Evolutionary conservation across 139 green algal genomes (phyloP), one percentile per base, ranked within the genome.

Genomic region (Pedinophyceae sp.): DNA sequence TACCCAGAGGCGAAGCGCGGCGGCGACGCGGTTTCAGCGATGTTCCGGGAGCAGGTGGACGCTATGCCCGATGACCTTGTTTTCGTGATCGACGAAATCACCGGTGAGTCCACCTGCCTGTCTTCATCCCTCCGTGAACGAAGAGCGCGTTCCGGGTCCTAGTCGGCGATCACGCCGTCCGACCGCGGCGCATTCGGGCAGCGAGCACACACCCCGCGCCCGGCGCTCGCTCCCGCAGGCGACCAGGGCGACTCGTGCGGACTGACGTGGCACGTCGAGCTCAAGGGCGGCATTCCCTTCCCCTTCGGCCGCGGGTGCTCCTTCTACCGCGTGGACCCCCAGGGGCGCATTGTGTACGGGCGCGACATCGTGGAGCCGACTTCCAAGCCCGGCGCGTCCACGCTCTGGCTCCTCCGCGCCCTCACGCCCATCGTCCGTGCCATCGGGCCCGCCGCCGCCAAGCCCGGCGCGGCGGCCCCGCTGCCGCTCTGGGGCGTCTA

Each of bases 11-110:
- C 47, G 15, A 13, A 22, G 24, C 10, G 7, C 10, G 47, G 47
- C 24, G 25, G 10, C 10, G 24, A 29, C 10, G 47, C 24, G 47
- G 10, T 52, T 10, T n/a, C n/a, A n/a, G 10, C 10, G 10, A 27
- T 18, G 47, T 52, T 34, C 47, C 47, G 10, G 47, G 47, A 15
- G 10, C 10, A 52, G 25, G 7, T 52, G 10, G 15, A 34, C 47
- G 47, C 47, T 10, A 34, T 52, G 47, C 15, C 47, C 24, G 25
- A 15, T 13, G 47, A 15, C 47, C 13, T 52, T 7, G 47, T 13
- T 13, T 52, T 52, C 15, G 47, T 52, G 24, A 52, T 52, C 47
- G 47, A 52, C 25, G 47, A 52, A 7, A 52, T 52, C 13, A 22
- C 47, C 24, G 47, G 15, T 10, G 47, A 29, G 24, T n/a, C n/a